Evolutionary conservation across 495 filamentous ascomycete genomes (phyloP).

Genomic region (Penicillium samsonianum): DNA sequence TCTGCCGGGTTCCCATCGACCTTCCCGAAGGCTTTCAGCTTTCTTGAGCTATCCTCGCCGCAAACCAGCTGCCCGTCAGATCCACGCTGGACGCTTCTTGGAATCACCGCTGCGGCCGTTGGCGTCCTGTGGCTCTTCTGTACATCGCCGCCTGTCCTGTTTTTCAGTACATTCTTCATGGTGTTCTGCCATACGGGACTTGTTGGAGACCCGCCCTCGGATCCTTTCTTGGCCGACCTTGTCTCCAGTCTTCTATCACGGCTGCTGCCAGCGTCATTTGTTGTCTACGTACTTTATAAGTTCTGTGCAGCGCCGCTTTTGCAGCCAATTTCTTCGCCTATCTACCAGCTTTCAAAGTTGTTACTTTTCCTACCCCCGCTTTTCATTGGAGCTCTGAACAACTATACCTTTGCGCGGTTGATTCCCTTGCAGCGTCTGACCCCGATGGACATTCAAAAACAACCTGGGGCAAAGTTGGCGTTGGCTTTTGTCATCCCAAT

Average conservation of each 20-base stretch:
- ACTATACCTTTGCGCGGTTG: conserved; percentile 75
- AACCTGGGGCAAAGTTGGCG: conserved; percentile 74
- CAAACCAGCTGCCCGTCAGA: conserved; percentile 54
- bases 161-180: conserved; percentile 69
- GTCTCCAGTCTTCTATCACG: conserved; percentile 71
- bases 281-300: conserved; percentile 71
- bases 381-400: conserved; percentile 80
- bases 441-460: conserved; percentile 69
- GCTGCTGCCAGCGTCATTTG: conserved; percentile 75
- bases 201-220: conserved; percentile 71
- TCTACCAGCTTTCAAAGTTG: conserved; percentile 67
- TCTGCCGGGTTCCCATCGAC: conserved; percentile 71
- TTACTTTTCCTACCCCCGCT: conserved; percentile 71
- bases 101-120: conserved; percentile 70
- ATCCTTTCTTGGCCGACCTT: conserved; percentile 56
- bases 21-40: conserved; percentile 76
- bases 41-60: conserved; percentile 49
- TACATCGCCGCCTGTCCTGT: conserved; percentile 66
- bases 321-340: conserved; percentile 55
- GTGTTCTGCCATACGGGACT: conserved; percentile 78
- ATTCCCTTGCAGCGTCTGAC: conserved; percentile 83
- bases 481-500: conserved; percentile 66
- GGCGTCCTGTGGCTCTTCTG: conserved; percentile 67
- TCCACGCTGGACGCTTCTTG: conserved; percentile 71
- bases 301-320: conserved; percentile 62